Conservation (phyloP, 306 rosid species). For the Dalbergia oliveri region DNA sequence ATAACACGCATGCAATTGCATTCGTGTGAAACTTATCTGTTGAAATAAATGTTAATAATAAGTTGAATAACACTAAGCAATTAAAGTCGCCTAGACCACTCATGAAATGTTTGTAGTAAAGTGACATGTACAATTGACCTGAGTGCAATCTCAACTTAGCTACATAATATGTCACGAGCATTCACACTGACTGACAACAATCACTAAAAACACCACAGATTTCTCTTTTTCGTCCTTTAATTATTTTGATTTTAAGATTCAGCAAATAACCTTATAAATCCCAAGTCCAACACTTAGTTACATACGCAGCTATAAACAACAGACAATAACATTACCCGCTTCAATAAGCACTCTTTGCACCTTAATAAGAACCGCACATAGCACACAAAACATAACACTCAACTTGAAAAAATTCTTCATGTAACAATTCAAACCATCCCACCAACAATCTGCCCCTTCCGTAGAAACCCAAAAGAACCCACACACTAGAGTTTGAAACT, state of each 20-base stretch:
- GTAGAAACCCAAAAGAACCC: not conserved
- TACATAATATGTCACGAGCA: not conserved
- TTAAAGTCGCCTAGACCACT: not conserved
- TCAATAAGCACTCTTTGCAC: not conserved
- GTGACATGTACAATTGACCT: not conserved
- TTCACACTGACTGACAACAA: not conserved
- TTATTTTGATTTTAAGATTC: not conserved
- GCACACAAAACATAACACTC: not conserved
- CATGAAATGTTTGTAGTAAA: not conserved
- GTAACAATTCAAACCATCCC: not conserved
- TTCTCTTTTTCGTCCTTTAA: not conserved
- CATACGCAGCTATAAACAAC: not conserved
- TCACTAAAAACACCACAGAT: not conserved
- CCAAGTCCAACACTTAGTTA: not conserved
- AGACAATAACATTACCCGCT: not conserved
- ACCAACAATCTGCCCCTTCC: not conserved
- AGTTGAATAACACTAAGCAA: not conserved
- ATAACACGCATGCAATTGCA: not conserved
- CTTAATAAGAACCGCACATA: not conserved
- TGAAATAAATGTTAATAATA: conserved; percentile 1
- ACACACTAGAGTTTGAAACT: not conserved
- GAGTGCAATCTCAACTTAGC: not conserved
- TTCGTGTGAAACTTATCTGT: not conserved
- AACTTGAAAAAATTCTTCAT: not conserved
- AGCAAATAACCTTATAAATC: not conserved